These are phyloP conservation scores for Chamaenerion angustifolium DNA, from an alignment of 345 rosid genomes.

Conservation along the genomic window DNA sequence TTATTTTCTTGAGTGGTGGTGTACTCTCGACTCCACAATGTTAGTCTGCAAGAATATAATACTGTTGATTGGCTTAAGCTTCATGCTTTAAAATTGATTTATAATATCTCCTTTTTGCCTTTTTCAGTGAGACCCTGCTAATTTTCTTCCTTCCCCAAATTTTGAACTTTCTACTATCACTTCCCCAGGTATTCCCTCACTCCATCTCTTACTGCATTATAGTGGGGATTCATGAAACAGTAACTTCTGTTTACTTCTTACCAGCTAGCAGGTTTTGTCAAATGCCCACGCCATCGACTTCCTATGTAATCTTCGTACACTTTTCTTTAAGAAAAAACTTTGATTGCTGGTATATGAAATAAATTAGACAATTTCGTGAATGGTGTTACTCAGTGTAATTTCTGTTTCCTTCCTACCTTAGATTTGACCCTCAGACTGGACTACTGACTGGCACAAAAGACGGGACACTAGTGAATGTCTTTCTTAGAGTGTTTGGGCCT, in stretches of 20 bases:
- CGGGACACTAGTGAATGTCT: slow-evolving; percentile 80
- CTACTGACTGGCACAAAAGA: slow-evolving; percentile 82
- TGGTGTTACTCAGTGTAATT: not conserved
- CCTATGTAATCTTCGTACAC: slow-evolving; percentile 42
- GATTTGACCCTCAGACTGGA: slow-evolving; percentile 86
- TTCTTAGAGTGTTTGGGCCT: slow-evolving; percentile 60
- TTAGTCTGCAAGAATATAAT: not conserved
- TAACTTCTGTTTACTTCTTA: slow-evolving; percentile 17
- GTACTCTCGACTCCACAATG: not conserved
- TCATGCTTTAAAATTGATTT: not conserved
- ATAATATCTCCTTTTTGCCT: slow-evolving; percentile 6
- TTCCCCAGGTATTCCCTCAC: slow-evolving; percentile 71
- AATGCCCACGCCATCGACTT: slow-evolving; percentile 94
- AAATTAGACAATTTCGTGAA: not conserved
- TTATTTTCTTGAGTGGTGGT: too few relatives aligned
- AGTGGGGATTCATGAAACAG: slow-evolving; percentile 2
- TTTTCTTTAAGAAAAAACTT: not conserved
- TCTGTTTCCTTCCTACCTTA: slow-evolving; percentile 13
- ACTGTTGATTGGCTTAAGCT: not conserved
- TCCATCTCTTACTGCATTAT: slow-evolving; percentile 1
- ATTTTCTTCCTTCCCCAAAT: slow-evolving; percentile 93
- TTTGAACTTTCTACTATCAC: slow-evolving; percentile 74
- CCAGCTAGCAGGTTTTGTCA: slow-evolving; percentile 73
- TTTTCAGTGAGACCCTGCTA: slow-evolving; percentile 78
- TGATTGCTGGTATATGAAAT: slow-evolving; percentile 1